These are phyloP conservation scores for Primulina huaijiensis DNA, from an alignment of 257 asterid genomes.

Conservation along the genomic window DNA sequence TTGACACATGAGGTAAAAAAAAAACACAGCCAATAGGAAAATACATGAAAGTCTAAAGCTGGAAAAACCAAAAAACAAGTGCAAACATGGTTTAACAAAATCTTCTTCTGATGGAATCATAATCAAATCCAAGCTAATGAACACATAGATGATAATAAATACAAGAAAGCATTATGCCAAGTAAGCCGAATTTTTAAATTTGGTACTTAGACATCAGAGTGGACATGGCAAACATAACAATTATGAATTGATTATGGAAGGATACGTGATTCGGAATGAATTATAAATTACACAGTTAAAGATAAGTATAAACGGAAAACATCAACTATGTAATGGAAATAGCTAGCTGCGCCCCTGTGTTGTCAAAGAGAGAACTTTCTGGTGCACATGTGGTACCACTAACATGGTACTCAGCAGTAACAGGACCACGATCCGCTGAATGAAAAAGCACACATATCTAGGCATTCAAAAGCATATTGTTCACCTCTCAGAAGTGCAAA, in stretches of 20 bases:
- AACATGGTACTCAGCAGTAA: slow-evolving; percentile 65
- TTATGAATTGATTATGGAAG: neutral
- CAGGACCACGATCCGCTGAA: slow-evolving; percentile 60
- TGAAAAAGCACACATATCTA: slow-evolving; percentile 92
- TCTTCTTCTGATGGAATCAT: no score
- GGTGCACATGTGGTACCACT: slow-evolving; percentile 98
- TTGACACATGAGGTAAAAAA: no score
- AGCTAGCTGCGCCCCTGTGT: slow-evolving; percentile 59
- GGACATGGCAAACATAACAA: slow-evolving; percentile 1
- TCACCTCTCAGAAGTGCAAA: slow-evolving; percentile 14
- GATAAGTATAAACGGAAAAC: slow-evolving; percentile 5
- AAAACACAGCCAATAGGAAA: no score
- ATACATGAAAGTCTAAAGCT: no score
- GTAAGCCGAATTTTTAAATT: no score
- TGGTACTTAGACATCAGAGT: no score
- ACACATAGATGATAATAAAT: no score
- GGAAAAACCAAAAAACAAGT: no score
- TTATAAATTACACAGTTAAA: neutral
- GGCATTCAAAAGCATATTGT: slow-evolving; percentile 22
- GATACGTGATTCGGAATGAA: slow-evolving; percentile 7
- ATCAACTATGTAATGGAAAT: slow-evolving; percentile 14
- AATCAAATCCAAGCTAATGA: no score
- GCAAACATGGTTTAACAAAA: no score
- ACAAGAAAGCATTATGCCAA: no score
- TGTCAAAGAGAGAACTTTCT: slow-evolving; percentile 78